Base-by-base conservation (phyloP, 495 filamentous ascomycete species). In the Hypomontagnella monticulosa region DNA sequence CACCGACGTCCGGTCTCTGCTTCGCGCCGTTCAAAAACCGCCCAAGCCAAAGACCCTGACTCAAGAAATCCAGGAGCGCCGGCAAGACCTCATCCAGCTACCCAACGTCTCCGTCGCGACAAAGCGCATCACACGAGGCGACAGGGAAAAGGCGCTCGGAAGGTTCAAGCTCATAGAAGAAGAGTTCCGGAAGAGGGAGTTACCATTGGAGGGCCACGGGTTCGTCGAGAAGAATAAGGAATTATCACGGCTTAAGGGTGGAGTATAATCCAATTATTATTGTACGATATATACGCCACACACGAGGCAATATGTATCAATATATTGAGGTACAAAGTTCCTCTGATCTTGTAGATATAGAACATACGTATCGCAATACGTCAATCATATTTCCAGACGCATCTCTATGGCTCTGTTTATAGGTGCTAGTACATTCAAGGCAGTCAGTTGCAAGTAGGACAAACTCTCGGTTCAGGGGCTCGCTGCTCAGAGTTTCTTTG, bases 131-230 rank as follows among this genome's bases (percentile, higher is more conserved):
- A 90, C 85, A 16, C 83, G 83, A 18, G 83, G 86, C 47, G 84
- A 93, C 76, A 85, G 86, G 74, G 91, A 96, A 75, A 87, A 84
- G 73, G 84, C 84, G 63, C 67, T 94, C 19, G 94, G 94, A 4
- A 84, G 94, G 66, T 92, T 88, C 87, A 95, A 96, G 85, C 68
- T 93, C 27, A 93, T 96, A 70, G 85, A 91, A 71, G 72, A 85
- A 71, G 89, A 90, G 78, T 82, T 96, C 40, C 77, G 84, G 70
- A 79, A 83, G 63, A 79, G 87, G 50, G 87, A 86, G 4, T 75
- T 93, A 23, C 82, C 82, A 34, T 73, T 80, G 8, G 67, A 62
- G 9, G 81, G 82, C 16, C 69, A 74, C 40, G 71, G 69, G 0
- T 63, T 37, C 27, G 49, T 20, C n/a, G 27, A 52, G 34, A 71